Base-by-base conservation (phyloP, 1,284 basidiomycete genomes). In the Ceratobasidium sp. region DNA sequence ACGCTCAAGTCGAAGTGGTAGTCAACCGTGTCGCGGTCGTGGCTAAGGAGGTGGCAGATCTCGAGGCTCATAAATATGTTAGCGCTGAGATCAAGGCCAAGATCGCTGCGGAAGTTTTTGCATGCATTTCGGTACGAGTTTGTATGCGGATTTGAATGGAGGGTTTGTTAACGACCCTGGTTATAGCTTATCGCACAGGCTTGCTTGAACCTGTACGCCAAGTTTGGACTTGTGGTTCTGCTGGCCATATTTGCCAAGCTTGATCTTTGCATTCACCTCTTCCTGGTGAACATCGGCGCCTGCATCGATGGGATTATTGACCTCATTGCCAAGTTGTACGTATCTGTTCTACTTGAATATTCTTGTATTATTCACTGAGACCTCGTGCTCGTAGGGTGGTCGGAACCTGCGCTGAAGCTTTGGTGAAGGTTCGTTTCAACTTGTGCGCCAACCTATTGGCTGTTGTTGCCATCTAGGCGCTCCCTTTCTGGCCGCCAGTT, bases 291-390 rank as follows among this genome's bases (percentile, higher is more conserved):
- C 34, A 34, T 60, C 16, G 58, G n/a, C 6, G 14, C 16, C 12
- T 60, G 58, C 58, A 60, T 60, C 18, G 58, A 43, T 8, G 58
- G 58, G 3, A 21, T 23, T 39, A 21, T 60, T 1, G 34, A 21
- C 6, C 32, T 43, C 21, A 45, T 60, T 26, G 58, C 36, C 32
- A 60, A 60, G 36, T 18, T 43, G 58, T 60, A 23, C 41, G 58
- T 36, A 16, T 34, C 23, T 43, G 6, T n/a, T 41, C 3, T 21
- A 4, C n/a, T n/a, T n/a, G n/a, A n/a, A n/a, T n/a, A 26, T 21
- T 10, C 8, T 52, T 52, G 5, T 23, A 2, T 12, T 21, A n/a
- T 26, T 43, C 41, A 8, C 41, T 60, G 26, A 9, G 23, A 23
- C 58, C 26, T 52, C 14, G 23, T 2, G 8, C 4, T 60, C n/a